Conservation (phyloP, 257 asterid species). For the Marsdenia floribunda region DNA sequence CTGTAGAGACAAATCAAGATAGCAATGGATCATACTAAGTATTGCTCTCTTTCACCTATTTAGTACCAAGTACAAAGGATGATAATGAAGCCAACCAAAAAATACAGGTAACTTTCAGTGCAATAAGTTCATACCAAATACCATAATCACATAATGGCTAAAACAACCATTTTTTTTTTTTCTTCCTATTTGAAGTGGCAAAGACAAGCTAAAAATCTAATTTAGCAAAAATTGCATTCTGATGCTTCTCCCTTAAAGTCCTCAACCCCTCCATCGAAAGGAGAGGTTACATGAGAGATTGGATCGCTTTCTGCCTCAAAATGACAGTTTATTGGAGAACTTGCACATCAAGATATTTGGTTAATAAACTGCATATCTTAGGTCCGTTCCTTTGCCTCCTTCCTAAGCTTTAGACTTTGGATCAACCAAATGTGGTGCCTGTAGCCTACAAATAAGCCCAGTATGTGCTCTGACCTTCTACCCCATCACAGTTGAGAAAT, state of each 20-base stretch:
- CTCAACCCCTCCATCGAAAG: neutral
- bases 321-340: neutral
- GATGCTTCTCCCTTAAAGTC: neutral
- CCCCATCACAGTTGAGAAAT: neutral
- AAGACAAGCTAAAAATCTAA: neutral
- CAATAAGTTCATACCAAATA: neutral
- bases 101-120: neutral
- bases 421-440: neutral
- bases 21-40: constrained; percentile 18
- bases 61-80: neutral
- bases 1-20: constrained; percentile 40
- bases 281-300: neutral
- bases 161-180: neutral
- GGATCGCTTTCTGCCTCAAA: neutral
- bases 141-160: neutral
- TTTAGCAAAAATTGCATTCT: neutral
- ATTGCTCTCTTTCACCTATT: neutral
- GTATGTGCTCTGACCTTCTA: neutral
- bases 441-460: neutral
- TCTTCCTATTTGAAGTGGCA: neutral
- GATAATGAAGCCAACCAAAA: neutral
- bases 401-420: neutral
- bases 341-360: neutral
- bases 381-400: neutral
- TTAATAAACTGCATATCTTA: neutral